Evolutionary conservation across 225 moss, liverwort and hornwort species (phyloP), one percentile per base, ranked within the genome.

Genomic region (Marchantia paleacea): DNA sequence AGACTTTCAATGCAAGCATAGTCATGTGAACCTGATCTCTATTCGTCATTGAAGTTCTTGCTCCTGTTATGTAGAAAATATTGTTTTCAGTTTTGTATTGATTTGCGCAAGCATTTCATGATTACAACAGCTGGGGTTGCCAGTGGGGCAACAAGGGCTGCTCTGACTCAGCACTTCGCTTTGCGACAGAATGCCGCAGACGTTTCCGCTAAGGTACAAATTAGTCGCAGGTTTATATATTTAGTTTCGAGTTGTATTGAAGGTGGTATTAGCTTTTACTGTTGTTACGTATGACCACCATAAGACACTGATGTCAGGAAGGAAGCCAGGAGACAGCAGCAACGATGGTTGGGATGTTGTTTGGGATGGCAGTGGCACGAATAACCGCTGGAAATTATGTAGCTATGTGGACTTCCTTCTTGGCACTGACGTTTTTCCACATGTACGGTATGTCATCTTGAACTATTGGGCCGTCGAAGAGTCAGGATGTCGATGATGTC

Each of bases 271-370:
- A 72, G 3, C 31, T 11, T 22, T 7, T 31, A 29, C 20, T 58
- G 51, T 52, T 22, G 51, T 55, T 15, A n/a, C 72, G 22, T 72
- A 72, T 7, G 7, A 16, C 48, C 49, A 71, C 47, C 47, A 16
- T 0, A 19, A 52, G 16, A 75, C 18, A 62, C 12, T 72, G 55
- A 53, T 74, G 66, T 89, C 88, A 99, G 99, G 99, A 99, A 79
- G 99, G 99, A 76, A 99, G 99, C 80, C 99, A 99, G 83, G 99
- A 99, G 84, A 99, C 99, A 82, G 95, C 95, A 84, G 99, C 99
- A 77, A 99, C 99, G 48, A 91, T 99, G 91, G 90, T 94, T 77
- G 99, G 99, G 76, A 99, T 99, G 95, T 79, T 95, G 28, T 51
- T 99, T 72, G 99, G 99, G 75, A 95, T 99, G 83, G 75, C 92